Base-by-base conservation (phyloP, 2,329 filamentous ascomycete genomes). In the Aspergillus hiratsukae region DNA sequence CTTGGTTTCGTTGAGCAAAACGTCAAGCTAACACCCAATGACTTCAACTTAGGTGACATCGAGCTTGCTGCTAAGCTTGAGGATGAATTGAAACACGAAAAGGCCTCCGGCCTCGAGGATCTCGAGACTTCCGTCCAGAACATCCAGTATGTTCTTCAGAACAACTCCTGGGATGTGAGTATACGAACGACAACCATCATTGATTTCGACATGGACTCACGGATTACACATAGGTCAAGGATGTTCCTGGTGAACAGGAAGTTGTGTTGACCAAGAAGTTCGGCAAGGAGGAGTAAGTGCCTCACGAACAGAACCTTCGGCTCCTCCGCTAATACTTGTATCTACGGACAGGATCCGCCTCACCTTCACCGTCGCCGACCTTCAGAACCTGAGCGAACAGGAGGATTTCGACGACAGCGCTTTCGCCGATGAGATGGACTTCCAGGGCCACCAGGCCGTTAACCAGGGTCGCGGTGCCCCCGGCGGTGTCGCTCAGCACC, bases 81-180 rank as follows among this genome's bases (percentile, higher is more conserved):
- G 63, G 87, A 85, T 70, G 92, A 96, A 80, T 81, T 95, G 64
- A 79, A 86, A 73, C 86, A 96, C 70, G 94, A 97, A 82, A 84
- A 86, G 68, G 87, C 92, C 70, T 87, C 91, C 76, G 87, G 88
- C 76, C 81, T 84, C 59, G 85, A 90, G 68, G 83, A 89, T 62
- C 77, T 89, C 63, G 88, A 91, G 43, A 82, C 86, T 61, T 89
- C 87, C 73, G 84, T 97, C 74, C 87, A 91, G 78, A 90, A 94
- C 73, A 97, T 95, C 76, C 88, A 91, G 77, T 89, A 94, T 72
- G 97, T 94, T 78, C 78, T 97, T 49, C 86, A 93, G 71, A 93
- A 90, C 78, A 87, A 87, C 70, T 83, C 87, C 43, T 99, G 91
- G 76, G 82, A 93, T 81, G 82, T 94, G 72, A 53, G 68, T 50